Base-by-base conservation (phyloP, 345 rosid species). In the Ceriops decandra region DNA sequence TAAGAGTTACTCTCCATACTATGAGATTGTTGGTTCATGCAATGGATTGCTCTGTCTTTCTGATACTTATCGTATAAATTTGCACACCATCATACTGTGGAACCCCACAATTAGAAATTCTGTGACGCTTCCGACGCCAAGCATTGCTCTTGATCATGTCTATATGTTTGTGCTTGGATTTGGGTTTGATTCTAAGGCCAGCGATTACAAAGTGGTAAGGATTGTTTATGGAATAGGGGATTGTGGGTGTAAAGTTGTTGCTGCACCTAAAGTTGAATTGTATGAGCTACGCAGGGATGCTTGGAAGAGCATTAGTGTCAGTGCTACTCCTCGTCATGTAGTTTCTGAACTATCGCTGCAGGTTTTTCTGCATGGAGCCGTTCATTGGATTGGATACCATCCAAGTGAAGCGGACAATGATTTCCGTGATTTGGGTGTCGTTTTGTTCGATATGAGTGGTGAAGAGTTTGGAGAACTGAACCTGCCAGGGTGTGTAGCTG, bases 331-430 rank as follows among this genome's bases (percentile, higher is more conserved):
- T 6, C 19, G 5, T 0, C 72, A 71, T 59, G 38, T 63, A 0
- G 65, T 78, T 0, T 59, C 71, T 17, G 74, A 76, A n/a, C 35
- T 65, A 30, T 78, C 77, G 5, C 24, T 64, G 1, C 74, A 67
- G 64, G 82, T 46, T 57, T 71, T 65, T 57, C 36, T 76, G 15
- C 56, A 74, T 32, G 77, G 81, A 16, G 75, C 74, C 27, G 52
- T 83, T 26, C 82, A 83, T 63, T 83, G 86, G 84, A 67, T 83
- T 61, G 84, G 81, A 20, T 68, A 71, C 32, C 52, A 60, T 47
- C 67, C 27, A 0, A 66, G 47, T 3, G 57, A 49, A 1, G 36
- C 30, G 6, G 46, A 30, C 5, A 28, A 42, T 6, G 20, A 52
- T 4, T 49, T 60, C 52, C 46, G 56, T 4, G 60, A 38, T 30